Evolutionary conservation across 2,329 filamentous ascomycete genomes (phyloP).

Genomic region (Monilinia aucupariae): DNA sequence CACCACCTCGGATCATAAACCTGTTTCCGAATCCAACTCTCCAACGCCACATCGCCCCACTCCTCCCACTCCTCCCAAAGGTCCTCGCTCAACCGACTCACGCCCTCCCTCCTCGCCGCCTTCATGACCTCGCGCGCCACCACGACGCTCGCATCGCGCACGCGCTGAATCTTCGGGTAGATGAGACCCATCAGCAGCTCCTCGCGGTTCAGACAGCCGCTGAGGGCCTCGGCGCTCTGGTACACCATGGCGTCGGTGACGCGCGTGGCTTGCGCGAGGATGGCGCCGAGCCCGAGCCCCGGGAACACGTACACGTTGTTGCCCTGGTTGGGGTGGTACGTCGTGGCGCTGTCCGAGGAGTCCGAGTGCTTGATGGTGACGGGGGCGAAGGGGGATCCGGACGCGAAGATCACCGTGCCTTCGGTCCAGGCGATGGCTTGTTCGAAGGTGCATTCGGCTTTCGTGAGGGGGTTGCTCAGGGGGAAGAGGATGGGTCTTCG

Average conservation of each 20-base stretch:
- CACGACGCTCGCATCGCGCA: conserved; percentile 79
- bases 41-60: conserved; percentile 60
- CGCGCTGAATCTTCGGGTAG: conserved; percentile 86
- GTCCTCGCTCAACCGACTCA: conserved; percentile 62
- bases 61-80: conserved; percentile 69
- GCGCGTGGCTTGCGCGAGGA: conserved; percentile 78
- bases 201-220: conserved; percentile 70
- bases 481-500: conserved; percentile 89
- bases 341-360: conserved; percentile 44
- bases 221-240: conserved; percentile 77
- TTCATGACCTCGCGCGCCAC: conserved; percentile 93
- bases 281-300: conserved; percentile 87
- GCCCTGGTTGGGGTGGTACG: conserved; percentile 75
- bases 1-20: conserved; percentile 51
- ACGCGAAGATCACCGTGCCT: conserved; percentile 87
- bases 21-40: conserved; percentile 53
- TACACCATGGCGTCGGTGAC: conserved; percentile 97
- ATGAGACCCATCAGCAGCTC: conserved; percentile 80
- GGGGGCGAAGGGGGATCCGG: conserved; percentile 82
- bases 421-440: conserved; percentile 87
- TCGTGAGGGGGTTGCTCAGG: conserved; percentile 90
- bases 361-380: conserved; percentile 60
- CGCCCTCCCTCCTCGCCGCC: conserved; percentile 75
- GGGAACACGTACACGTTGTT: conserved; percentile 94
- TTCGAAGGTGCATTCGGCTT: conserved; percentile 97